Percentiles rank a stretch among this genome's conserved stretches.
Conservation (phyloP, 768 basidiomycete genomes). For the Podaxis sp. region DNA sequence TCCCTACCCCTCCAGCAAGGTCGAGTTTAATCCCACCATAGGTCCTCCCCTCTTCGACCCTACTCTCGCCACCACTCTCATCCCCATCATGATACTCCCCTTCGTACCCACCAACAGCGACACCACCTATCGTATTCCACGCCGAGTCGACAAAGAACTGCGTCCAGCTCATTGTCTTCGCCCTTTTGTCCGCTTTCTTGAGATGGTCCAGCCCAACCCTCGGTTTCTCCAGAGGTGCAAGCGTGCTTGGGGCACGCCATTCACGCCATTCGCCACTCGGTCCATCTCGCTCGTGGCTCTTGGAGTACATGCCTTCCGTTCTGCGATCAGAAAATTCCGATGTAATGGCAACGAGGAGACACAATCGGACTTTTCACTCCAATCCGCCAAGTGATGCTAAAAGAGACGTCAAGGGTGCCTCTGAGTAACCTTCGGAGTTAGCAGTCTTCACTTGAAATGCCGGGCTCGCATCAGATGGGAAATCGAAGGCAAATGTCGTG, state of each 20-base stretch:
- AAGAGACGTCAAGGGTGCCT: conserved; percentile 11
- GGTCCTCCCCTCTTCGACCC: conserved; percentile 22
- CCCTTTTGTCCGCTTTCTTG: conserved; percentile 18
- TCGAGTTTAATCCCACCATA: conserved; percentile 53
- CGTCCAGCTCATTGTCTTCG: conserved; percentile 37
- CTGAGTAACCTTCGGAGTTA: conserved; percentile 17
- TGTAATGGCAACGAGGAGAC: conserved; percentile 79
- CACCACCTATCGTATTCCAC: conserved; percentile 6
- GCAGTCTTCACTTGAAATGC: conserved; percentile 73
- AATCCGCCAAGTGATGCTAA: conserved; percentile 60
- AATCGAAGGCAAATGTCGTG: conserved; percentile 86
- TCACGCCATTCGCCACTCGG: conserved; percentile 65
- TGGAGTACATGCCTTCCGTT: conserved; percentile 52
- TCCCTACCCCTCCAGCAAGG: conserved; percentile 49
- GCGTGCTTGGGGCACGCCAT: conserved; percentile 58
- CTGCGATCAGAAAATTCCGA: conserved; percentile 42
- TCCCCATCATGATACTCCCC: conserved; percentile 62
- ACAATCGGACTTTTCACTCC: conserved; percentile 87
- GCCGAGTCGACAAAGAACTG: conserved; percentile 35
- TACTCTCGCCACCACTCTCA: conserved; percentile 37
- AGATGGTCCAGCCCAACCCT: conserved; percentile 21
- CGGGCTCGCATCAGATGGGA: conserved; percentile 89
- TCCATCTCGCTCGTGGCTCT: conserved; percentile 57
- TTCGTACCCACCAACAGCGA: conserved; percentile 31
- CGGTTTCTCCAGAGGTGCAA: conserved; percentile 61